These are phyloP conservation scores for Pseudocercospora eumusae DNA, from an alignment of 2,329 filamentous ascomycete species.

Conservation along the genomic window DNA sequence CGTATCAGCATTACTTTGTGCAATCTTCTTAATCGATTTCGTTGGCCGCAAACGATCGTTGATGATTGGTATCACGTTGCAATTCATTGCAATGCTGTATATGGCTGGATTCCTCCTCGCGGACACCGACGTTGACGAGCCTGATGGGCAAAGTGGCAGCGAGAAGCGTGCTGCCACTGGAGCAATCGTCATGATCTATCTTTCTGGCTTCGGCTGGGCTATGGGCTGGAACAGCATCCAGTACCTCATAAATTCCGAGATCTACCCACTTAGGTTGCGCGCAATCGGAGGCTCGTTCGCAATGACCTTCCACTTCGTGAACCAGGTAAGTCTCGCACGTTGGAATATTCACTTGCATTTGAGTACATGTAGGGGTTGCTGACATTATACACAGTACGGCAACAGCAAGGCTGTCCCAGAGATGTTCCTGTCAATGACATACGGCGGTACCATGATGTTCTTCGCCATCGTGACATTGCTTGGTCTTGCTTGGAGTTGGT, in stretches of 20 bases:
- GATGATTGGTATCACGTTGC: slow-evolving; percentile 42
- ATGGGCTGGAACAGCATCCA: slow-evolving; percentile 56
- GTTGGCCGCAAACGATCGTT: slow-evolving; percentile 68
- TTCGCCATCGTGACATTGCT: slow-evolving; percentile 69
- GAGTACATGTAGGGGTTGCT: not conserved
- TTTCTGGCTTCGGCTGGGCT: slow-evolving; percentile 69
- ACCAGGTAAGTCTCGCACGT: slow-evolving; percentile 50
- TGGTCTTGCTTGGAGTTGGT: slow-evolving; percentile 64
- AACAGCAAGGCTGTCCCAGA: slow-evolving; percentile 72
- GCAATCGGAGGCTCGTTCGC: slow-evolving; percentile 69
- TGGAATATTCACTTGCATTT: not conserved
- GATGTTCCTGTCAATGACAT: slow-evolving; percentile 65
- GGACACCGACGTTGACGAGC: slow-evolving; percentile 57
- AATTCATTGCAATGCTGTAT: slow-evolving; percentile 54
- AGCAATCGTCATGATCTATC: slow-evolving; percentile 54
- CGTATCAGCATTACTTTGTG: slow-evolving; percentile 65
- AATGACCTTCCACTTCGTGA: slow-evolving; percentile 72
- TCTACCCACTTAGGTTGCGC: slow-evolving; percentile 73
- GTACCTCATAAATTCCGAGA: slow-evolving; percentile 74
- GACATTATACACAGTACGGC: slow-evolving; percentile 56
- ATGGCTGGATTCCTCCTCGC: slow-evolving; percentile 60
- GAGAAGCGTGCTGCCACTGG: slow-evolving; percentile 63
- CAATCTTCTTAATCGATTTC: slow-evolving; percentile 76
- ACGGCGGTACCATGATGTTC: slow-evolving; percentile 74
- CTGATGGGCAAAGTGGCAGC: slow-evolving; percentile 50